phyloP scores from a whole-genome alignment of 306 rosid genomes.

The Citrullus mucosospermus region DNA sequence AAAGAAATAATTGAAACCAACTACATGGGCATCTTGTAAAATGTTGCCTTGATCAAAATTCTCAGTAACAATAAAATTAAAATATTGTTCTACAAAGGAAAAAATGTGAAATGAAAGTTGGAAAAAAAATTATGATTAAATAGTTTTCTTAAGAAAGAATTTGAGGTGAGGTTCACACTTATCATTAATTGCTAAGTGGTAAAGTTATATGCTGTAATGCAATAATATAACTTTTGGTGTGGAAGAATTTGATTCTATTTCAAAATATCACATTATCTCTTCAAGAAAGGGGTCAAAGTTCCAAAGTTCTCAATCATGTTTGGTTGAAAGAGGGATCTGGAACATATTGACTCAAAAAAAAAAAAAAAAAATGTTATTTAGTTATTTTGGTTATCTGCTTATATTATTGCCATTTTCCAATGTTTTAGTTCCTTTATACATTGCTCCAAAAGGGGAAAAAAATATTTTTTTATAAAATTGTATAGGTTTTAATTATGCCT shows the following conservation, averaged over 20 bases:
- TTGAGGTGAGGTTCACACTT: background rate
- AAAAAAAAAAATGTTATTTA: background rate
- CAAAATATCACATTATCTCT: background rate
- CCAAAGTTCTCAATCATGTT: background rate
- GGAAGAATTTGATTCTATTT: background rate
- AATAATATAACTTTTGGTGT: background rate
- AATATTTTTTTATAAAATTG: too few relatives aligned
- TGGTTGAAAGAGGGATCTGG: background rate
- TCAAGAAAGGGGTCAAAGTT: background rate
- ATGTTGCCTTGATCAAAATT: background rate
- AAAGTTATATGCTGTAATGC: slow-evolving; percentile 1
- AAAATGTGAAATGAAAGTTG: background rate
- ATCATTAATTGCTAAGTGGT: background rate
- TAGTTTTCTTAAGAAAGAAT: background rate
- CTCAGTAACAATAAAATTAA: background rate
- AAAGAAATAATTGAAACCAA: too few relatives aligned
- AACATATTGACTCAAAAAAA: background rate
- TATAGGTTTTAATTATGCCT: too few relatives aligned
- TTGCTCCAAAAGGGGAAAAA: too few relatives aligned
- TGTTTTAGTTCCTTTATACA: background rate
- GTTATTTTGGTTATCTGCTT: background rate
- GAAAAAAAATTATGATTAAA: background rate
- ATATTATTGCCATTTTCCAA: background rate
- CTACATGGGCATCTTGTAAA: background rate
- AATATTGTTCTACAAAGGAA: background rate